phyloP scores from a whole-genome alignment of 345 rosid species.

The Citrus sinensis region DNA sequence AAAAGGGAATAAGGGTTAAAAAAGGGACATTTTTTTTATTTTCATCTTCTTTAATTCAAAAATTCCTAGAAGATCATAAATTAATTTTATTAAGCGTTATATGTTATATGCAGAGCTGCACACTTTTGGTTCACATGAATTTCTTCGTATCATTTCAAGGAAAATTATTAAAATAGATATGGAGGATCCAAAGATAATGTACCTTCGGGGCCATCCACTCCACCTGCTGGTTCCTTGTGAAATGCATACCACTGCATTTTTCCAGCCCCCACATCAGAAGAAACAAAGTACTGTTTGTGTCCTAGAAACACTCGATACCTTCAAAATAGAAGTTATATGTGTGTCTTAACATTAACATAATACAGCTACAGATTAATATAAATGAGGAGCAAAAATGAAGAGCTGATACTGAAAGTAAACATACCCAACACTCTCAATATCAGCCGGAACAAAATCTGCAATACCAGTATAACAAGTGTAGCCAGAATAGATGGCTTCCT shows the following conservation, averaged over 20 bases:
- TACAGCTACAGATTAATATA: background rate
- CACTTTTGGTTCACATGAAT: background rate
- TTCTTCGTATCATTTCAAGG: background rate
- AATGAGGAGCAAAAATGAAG: constrained; percentile 6
- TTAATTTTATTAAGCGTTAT: background rate
- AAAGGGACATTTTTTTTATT: background rate
- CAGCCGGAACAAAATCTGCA: constrained; percentile 88
- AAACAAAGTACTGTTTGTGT: constrained; percentile 94
- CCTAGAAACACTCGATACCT: constrained; percentile 94
- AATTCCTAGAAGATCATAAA: background rate
- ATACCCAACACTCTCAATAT: constrained; percentile 93
- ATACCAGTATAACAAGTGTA: constrained; percentile 96
- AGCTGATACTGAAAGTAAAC: constrained; percentile 15
- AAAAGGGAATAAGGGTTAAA: too few relatives aligned
- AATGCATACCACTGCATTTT: constrained; percentile 99
- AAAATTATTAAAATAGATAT: background rate
- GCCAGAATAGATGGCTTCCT: constrained; percentile 73
- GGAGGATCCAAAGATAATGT: constrained; percentile 17
- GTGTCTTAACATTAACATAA: background rate
- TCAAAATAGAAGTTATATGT: constrained; percentile 18
- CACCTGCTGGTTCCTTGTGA: constrained; percentile 78
- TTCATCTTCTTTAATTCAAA: background rate
- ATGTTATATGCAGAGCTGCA: background rate
- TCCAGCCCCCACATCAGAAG: constrained; percentile 95
- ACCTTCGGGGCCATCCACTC: constrained; percentile 64